Conservation (phyloP, 2,329 filamentous ascomycete genomes). For the Ceratocystis papillata region DNA sequence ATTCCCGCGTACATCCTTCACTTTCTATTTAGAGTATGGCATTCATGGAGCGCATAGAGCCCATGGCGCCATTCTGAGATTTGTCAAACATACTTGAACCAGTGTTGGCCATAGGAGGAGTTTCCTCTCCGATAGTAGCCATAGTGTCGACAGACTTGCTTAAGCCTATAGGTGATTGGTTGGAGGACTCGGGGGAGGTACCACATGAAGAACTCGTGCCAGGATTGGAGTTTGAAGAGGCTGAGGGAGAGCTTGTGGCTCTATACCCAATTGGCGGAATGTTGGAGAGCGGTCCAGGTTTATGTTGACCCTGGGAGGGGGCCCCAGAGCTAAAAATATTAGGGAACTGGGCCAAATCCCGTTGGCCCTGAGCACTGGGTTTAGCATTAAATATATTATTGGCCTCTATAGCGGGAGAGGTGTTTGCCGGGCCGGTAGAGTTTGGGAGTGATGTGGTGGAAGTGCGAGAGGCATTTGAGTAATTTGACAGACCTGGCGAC, state of each 20-base stretch:
- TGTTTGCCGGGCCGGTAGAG: slow-evolving; percentile 25
- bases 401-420: slow-evolving; percentile 10
- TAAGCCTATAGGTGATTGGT: slow-evolving; percentile 56
- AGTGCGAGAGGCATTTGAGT: slow-evolving; percentile 4
- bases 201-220: slow-evolving; percentile 57
- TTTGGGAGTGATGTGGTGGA: slow-evolving; percentile 12
- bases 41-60: not conserved
- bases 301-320: slow-evolving; percentile 15
- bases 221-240: slow-evolving; percentile 49
- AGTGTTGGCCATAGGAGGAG: slow-evolving; percentile 29
- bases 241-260: slow-evolving; percentile 54
- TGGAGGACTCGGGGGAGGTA: slow-evolving; percentile 66
- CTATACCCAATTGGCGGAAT: slow-evolving; percentile 31
- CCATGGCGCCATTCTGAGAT: not conserved
- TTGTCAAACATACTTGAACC: slow-evolving; percentile 19
- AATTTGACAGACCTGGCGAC: not conserved
- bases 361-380: not conserved
- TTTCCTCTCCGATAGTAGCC: slow-evolving; percentile 56
- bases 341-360: slow-evolving; percentile 21
- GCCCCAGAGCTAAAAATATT: slow-evolving; percentile 16
- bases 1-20: not conserved
- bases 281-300: not conserved
- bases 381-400: slow-evolving; percentile 11
- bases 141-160: slow-evolving; percentile 50
- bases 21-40: not conserved